Evolutionary conservation across 495 filamentous ascomycete genomes (phyloP).

Genomic region (Neurospora sublineolata): DNA sequence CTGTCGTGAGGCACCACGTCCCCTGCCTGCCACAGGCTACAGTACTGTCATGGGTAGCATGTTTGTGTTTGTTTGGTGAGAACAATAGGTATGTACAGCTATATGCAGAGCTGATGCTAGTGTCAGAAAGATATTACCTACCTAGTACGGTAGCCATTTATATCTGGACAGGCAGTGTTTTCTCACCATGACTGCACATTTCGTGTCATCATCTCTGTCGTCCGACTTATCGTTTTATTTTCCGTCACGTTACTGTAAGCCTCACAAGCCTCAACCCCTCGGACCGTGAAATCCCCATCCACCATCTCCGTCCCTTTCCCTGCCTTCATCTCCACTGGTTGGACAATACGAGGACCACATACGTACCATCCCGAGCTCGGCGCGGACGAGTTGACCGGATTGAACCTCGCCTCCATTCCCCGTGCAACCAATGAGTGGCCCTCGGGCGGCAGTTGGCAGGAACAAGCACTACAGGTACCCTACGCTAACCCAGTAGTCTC

Average conservation of each 20-base stretch:
- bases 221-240: not conserved
- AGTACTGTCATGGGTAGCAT: not conserved
- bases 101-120: not conserved
- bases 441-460: not conserved
- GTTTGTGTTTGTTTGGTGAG: not conserved
- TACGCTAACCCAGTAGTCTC: not conserved
- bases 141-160: no score
- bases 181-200: not conserved
- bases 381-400: not conserved
- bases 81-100: not conserved
- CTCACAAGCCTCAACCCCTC: not conserved
- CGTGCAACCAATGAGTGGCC: not conserved
- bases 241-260: not conserved
- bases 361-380: not conserved
- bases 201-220: not conserved
- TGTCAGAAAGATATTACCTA: not conserved
- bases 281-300: not conserved
- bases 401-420: not conserved
- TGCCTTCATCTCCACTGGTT: not conserved
- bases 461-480: not conserved
- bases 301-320: not conserved
- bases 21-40: not conserved
- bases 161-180: not conserved
- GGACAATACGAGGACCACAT: not conserved
- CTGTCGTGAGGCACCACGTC: not conserved